A percentile compares a stretch with the other conserved stretches of the same genome.
These are phyloP conservation scores for Bothriochloa decipiens DNA, from an alignment of 176 grass and related monocot species.

Conservation along the genomic window DNA sequence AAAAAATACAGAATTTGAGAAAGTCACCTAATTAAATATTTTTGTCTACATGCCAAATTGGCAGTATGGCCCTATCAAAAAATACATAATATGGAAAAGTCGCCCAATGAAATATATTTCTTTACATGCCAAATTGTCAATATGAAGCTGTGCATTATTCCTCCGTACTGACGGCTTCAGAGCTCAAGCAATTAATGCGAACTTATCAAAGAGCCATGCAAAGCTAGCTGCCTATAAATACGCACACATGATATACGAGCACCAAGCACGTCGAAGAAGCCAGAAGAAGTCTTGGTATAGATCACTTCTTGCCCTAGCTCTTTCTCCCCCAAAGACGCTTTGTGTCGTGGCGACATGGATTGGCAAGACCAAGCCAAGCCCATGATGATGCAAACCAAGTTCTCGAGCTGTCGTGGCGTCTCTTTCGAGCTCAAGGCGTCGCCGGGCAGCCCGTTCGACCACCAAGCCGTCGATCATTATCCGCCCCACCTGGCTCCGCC, in stretches of 20 bases:
- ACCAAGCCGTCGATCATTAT: background rate
- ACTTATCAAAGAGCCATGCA: background rate
- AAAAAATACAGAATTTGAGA: no score
- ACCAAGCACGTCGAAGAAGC: background rate
- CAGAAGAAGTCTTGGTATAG: background rate
- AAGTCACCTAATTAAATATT: background rate
- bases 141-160: background rate
- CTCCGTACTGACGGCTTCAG: background rate
- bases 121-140: background rate
- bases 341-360: slow-evolving; percentile 25
- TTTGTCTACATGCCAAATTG: background rate
- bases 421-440: slow-evolving; percentile 62
- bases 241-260: background rate
- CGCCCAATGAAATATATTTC: background rate
- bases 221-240: slow-evolving; percentile 8
- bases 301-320: background rate
- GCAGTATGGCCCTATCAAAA: background rate
- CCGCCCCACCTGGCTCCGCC: background rate
- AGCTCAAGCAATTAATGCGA: background rate
- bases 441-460: slow-evolving; percentile 17
- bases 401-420: slow-evolving; percentile 70
- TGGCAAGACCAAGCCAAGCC: slow-evolving; percentile 10
- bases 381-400: slow-evolving; percentile 34
- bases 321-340: background rate
- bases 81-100: no score